Conservation (phyloP, 2,329 filamentous ascomycete species). For the Niveomyces coronatus region DNA sequence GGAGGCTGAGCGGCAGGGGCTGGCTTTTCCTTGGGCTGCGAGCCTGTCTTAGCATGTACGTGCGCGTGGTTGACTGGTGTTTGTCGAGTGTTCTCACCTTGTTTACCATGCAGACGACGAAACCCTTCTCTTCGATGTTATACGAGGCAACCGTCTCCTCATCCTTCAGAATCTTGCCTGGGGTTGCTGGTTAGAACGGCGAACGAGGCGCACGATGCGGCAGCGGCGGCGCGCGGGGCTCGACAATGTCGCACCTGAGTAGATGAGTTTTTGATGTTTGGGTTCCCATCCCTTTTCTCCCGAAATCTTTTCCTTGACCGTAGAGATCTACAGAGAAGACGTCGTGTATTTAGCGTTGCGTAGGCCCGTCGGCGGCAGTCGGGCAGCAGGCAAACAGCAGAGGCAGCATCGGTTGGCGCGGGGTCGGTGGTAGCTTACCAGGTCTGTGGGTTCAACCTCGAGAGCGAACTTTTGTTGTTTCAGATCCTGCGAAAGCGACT, state of each 20-base stretch:
- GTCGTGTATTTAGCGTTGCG: conserved; percentile 2
- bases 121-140: conserved; percentile 98
- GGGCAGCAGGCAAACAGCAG: conserved; percentile 4
- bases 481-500: conserved; percentile 56
- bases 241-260: conserved; percentile 60
- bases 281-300: conserved; percentile 91
- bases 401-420: conserved; percentile 9
- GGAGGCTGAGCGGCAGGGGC: conserved; percentile 47
- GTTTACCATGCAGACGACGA: conserved; percentile 96
- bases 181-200: conserved; percentile 13
- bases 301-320: conserved; percentile 86
- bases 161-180: conserved; percentile 98
- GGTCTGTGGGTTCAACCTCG: conserved; percentile 86
- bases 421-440: conserved; percentile 56
- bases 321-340: conserved; percentile 53
- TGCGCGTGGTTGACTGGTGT: background rate
- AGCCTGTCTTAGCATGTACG: conserved; percentile 9
- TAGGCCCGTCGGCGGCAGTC: background rate
- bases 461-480: conserved; percentile 98
- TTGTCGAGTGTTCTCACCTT: conserved; percentile 53
- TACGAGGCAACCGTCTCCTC: conserved; percentile 93
- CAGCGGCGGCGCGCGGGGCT: conserved; percentile 5
- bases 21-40: conserved; percentile 54
- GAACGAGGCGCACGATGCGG: too few relatives aligned
- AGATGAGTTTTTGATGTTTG: conserved; percentile 89